A percentile compares a stretch with the other conserved stretches of the same genome.
Evolutionary conservation across 176 grass and related monocot species (phyloP).

Genomic region (Ananas comosus): DNA sequence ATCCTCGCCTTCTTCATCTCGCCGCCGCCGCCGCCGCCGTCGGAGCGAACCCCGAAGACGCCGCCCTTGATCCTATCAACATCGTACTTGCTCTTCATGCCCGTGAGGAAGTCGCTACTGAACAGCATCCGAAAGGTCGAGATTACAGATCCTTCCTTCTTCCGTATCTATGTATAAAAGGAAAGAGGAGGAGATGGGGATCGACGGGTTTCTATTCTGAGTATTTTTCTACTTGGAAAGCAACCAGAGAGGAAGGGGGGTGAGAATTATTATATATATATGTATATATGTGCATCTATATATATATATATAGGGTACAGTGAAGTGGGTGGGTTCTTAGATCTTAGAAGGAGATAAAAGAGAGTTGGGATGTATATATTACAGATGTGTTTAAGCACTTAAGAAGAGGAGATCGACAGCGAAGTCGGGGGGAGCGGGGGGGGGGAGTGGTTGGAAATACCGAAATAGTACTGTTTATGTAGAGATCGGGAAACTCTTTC

Average conservation of each 20-base stretch:
- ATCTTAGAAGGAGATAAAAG: slow-evolving; percentile 4
- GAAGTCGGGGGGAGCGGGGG: slow-evolving; percentile 3
- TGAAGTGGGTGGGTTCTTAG: slow-evolving; percentile 15
- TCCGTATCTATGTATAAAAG: no score
- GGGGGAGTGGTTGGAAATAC: not conserved
- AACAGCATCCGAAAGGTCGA: not conserved
- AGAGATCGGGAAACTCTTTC: no score
- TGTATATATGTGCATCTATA: no score
- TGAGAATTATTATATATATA: no score
- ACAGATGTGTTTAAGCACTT: not conserved
- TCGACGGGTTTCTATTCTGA: not conserved
- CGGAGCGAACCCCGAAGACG: slow-evolving; percentile 2
- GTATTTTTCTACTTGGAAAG: slow-evolving; percentile 22
- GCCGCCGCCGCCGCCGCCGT: slow-evolving; percentile 49
- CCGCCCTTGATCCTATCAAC: slow-evolving; percentile 39
- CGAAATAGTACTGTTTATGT: no score
- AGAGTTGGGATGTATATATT: slow-evolving; percentile 3
- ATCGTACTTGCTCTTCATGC: slow-evolving; percentile 48
- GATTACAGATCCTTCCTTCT: not conserved
- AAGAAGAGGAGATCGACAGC: not conserved
- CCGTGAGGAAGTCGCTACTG: slow-evolving; percentile 23
- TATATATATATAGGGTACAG: not conserved
- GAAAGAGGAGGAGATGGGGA: no score
- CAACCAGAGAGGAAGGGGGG: slow-evolving; percentile 26
- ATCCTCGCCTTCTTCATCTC: slow-evolving; percentile 35